These are phyloP conservation scores for Singerocomus rubriflavus DNA, from an alignment of 1,284 basidiomycete genomes.

Conservation along the genomic window DNA sequence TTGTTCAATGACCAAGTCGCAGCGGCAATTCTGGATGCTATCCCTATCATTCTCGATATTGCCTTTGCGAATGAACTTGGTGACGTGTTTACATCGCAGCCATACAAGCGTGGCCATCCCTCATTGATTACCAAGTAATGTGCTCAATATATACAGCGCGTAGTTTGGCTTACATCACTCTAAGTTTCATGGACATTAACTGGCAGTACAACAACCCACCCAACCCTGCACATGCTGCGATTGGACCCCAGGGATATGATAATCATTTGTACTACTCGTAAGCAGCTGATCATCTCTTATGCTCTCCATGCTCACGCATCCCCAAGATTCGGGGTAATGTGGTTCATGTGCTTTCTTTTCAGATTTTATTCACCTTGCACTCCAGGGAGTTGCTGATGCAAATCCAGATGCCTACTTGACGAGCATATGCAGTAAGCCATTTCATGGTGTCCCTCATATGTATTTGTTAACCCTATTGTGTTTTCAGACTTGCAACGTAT, in stretches of 20 bases:
- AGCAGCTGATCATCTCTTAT: slow-evolving; percentile 19
- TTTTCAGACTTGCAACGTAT: slow-evolving; percentile 27
- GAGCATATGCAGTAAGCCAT: slow-evolving; percentile 62
- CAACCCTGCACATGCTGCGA: slow-evolving; percentile 65
- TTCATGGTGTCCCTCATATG: too few relatives aligned
- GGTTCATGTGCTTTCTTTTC: slow-evolving; percentile 35
- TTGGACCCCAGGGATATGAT: slow-evolving; percentile 72
- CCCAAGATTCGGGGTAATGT: slow-evolving; percentile 54
- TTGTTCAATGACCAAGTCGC: slow-evolving; percentile 46
- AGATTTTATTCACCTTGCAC: slow-evolving; percentile 4
- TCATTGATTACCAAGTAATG: slow-evolving; percentile 46
- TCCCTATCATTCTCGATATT: slow-evolving; percentile 49
- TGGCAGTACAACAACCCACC: slow-evolving; percentile 69
- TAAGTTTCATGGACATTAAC: slow-evolving; percentile 72
- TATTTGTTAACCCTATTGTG: neutral
- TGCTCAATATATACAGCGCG: neutral
- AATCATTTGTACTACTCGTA: slow-evolving; percentile 76
- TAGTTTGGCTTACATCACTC: slow-evolving; percentile 1
- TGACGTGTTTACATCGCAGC: slow-evolving; percentile 25
- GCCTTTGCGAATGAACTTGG: slow-evolving; percentile 33
- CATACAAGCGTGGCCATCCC: slow-evolving; percentile 21
- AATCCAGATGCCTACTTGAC: slow-evolving; percentile 63
- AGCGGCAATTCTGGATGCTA: slow-evolving; percentile 44
- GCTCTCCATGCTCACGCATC: slow-evolving; percentile 7
- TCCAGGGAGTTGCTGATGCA: slow-evolving; percentile 64